phyloP scores from a whole-genome alignment of 306 rosid genomes.

The Trichosanthes truncata region DNA sequence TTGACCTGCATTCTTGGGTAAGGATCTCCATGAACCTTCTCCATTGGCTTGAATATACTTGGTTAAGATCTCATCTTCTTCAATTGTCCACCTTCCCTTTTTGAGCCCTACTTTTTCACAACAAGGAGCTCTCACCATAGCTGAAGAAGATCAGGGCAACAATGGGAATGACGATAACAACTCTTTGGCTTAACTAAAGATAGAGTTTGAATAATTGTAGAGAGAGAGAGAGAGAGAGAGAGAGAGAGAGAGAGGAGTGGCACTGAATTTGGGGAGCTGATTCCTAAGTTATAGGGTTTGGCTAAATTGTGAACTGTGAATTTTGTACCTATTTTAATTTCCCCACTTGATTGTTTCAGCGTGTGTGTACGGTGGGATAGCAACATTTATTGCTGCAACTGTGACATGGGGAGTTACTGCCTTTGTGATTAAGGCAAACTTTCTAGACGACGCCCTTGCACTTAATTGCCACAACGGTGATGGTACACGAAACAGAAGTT shows the following conservation, averaged over 20 bases:
- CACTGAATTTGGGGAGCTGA: neutral
- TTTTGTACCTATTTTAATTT: neutral
- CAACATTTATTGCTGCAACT: neutral
- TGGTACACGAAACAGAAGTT: neutral
- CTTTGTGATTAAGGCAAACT: neutral
- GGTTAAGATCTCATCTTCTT: constrained; percentile 58
- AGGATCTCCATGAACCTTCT: constrained; percentile 81
- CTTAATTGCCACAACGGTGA: neutral
- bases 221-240: neutral
- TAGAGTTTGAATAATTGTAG: neutral
- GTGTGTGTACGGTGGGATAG: neutral
- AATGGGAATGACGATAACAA: neutral
- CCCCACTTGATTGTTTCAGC: neutral
- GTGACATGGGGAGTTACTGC: neutral
- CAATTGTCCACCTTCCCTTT: constrained; percentile 69
- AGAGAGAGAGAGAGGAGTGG: neutral
- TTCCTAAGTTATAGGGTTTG: neutral
- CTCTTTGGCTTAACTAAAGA: neutral
- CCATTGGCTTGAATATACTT: constrained; percentile 54
- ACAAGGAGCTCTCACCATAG: constrained; percentile 88
- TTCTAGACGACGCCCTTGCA: neutral
- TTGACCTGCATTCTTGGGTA: constrained; percentile 75
- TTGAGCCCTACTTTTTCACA: constrained; percentile 75
- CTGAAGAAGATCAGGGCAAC: neutral
- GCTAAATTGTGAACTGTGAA: neutral